Conservation (phyloP, 305 asterid genomes). For the Vinca major region DNA sequence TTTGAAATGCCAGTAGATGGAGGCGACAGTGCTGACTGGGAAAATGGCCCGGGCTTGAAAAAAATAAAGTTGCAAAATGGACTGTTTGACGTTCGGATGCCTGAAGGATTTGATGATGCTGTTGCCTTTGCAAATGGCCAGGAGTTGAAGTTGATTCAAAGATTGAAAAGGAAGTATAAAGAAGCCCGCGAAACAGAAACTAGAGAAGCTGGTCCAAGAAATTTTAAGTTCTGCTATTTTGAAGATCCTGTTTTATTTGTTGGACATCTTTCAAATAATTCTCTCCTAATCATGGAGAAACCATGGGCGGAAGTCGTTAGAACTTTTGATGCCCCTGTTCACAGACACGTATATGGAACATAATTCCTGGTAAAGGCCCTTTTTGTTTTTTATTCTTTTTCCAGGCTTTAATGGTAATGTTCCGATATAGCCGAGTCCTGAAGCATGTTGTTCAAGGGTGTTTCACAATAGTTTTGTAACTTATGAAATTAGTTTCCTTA, state of each 20-base stretch:
- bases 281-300: constrained; percentile 78
- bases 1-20: too few relatives aligned
- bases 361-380: constrained; percentile 19
- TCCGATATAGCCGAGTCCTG: constrained; percentile 13
- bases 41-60: too few relatives aligned
- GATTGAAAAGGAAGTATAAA: constrained; percentile 47
- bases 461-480: constrained; percentile 21
- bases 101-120: too few relatives aligned
- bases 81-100: too few relatives aligned
- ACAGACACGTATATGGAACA: constrained; percentile 85
- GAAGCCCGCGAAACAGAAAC: constrained; percentile 37
- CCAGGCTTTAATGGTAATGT: constrained; percentile 4
- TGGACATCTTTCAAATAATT: constrained; percentile 72
- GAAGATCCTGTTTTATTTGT: constrained; percentile 79
- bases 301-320: constrained; percentile 74
- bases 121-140: constrained; percentile 15
- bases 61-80: too few relatives aligned
- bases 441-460: constrained; percentile 47
- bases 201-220: constrained; percentile 40
- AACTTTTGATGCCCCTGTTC: constrained; percentile 60
- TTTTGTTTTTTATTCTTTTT: not conserved
- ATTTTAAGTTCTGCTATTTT: constrained; percentile 58
- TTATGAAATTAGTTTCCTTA: constrained; percentile 16
- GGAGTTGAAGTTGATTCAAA: constrained; percentile 12
- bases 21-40: too few relatives aligned